Evolutionary conservation across 1,139 yeast genomes (phyloP).

Genomic region (Scheffersomyces quercinus): DNA sequence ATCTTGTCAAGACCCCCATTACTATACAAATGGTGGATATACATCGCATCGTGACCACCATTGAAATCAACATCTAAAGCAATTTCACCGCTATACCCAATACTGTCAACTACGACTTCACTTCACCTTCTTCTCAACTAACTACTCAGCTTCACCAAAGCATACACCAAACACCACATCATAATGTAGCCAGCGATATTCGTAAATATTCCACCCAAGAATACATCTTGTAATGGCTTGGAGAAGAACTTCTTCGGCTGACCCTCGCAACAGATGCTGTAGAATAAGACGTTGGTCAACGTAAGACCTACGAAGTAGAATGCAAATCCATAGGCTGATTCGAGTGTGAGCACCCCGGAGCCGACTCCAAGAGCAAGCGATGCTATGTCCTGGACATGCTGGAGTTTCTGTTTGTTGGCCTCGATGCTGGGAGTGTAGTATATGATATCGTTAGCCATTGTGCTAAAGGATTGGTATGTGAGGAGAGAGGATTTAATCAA

Average conservation of each 20-base stretch:
- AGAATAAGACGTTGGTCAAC: constrained; percentile 43
- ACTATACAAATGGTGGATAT: background rate
- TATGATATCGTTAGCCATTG: constrained; percentile 9
- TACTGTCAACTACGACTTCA: too few species aligned
- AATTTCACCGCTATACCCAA: too few species aligned
- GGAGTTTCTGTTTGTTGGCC: constrained; percentile 42
- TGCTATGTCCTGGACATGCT: constrained; percentile 62
- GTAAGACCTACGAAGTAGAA: constrained; percentile 56
- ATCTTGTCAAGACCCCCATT: background rate
- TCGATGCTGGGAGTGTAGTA: constrained; percentile 23
- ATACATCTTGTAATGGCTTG: constrained; percentile 56
- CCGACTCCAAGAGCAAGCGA: constrained; percentile 67
- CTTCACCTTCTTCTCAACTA: background rate
- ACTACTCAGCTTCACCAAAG: constrained; percentile 41
- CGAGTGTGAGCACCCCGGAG: constrained; percentile 72
- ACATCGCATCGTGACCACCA: background rate
- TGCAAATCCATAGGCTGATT: constrained; percentile 61
- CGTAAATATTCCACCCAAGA: constrained; percentile 54
- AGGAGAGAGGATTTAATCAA: background rate
- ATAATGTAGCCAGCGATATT: constrained; percentile 71
- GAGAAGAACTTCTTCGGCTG: constrained; percentile 49
- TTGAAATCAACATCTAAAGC: background rate
- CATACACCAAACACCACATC: constrained; percentile 85
- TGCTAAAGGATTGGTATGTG: background rate
- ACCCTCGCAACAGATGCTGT: constrained; percentile 41